A percentile compares a stretch with the other conserved stretches of the same genome.
phyloP scores from a whole-genome alignment of 169 alveolate species.

The Plasmodium gaboni region DNA sequence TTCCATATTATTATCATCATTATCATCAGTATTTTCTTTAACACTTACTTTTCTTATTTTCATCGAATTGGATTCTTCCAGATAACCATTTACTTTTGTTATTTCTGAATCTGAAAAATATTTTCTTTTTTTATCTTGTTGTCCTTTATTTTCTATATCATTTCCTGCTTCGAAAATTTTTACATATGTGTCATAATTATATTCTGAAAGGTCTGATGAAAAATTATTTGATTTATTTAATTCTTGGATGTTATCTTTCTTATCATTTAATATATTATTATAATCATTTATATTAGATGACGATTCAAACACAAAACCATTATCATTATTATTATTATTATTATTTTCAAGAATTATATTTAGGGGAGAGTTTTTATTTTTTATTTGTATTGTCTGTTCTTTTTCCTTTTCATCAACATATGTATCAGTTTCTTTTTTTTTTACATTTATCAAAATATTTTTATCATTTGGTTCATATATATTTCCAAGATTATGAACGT shows the following conservation, averaged over 20 bases:
- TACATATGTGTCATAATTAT: not conserved
- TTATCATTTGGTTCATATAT: not conserved
- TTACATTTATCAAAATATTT: not conserved
- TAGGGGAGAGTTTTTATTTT: no score
- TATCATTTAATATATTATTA: not conserved
- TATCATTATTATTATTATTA: not conserved
- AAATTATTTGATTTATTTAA: not conserved
- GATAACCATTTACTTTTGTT: not conserved
- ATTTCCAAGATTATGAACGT: not conserved
- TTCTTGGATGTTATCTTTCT: not conserved
- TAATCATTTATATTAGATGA: not conserved
- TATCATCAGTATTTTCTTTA: not conserved
- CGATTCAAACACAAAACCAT: not conserved
- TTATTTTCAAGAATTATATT: not conserved
- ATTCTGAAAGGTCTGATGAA: slow-evolving; percentile 15
- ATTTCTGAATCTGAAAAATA: slow-evolving; percentile 52
- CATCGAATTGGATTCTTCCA: not conserved
- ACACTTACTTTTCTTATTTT: not conserved
- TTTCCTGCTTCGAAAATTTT: not conserved
- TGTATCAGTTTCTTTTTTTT: not conserved
- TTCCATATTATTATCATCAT: not conserved
- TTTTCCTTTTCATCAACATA: not conserved
- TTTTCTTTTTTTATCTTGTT: slow-evolving; percentile 31
- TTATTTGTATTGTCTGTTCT: not conserved
- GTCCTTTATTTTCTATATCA: not conserved